A percentile compares a stretch with the other conserved stretches of the same genome.
Conservation (phyloP, 371 early-diverging fungal species). For the Rhizomucor miehei region DNA sequence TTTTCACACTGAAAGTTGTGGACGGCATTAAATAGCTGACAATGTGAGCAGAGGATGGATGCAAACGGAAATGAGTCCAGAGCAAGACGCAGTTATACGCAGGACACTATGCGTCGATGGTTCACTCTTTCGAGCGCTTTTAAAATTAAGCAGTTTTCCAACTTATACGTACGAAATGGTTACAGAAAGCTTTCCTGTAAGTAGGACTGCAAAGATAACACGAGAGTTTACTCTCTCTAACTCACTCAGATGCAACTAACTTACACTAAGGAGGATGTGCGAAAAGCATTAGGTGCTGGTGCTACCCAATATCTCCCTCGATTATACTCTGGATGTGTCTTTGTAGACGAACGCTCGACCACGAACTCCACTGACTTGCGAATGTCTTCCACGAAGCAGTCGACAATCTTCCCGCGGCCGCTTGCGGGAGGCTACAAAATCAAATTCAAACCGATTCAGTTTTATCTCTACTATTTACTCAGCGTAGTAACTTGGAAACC, state of each 20-base stretch:
- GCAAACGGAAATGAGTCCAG: conserved; percentile 21
- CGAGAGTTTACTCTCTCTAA: neutral
- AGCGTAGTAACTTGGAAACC: conserved; percentile 29
- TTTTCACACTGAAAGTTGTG: neutral
- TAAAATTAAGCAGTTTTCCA: conserved; percentile 14
- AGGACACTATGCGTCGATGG: conserved; percentile 20
- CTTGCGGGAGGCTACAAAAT: conserved; percentile 22
- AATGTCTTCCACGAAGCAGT: conserved; percentile 30
- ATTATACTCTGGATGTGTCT: conserved; percentile 21
- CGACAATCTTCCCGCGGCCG: conserved; percentile 20
- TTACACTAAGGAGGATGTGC: conserved; percentile 26
- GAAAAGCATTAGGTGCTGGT: conserved; percentile 24
- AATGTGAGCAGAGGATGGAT: conserved; percentile 31
- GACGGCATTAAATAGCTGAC: neutral
- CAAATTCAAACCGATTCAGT: conserved; percentile 33
- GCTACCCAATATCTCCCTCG: conserved; percentile 29
- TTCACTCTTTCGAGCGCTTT: conserved; percentile 24
- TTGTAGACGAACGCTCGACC: conserved; percentile 6
- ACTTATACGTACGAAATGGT: conserved; percentile 29
- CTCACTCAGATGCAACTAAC: neutral
- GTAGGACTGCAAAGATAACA: neutral
- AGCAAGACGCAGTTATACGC: conserved; percentile 20
- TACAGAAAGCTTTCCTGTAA: conserved; percentile 31
- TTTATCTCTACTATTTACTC: conserved; percentile 31
- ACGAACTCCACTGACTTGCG: conserved; percentile 16